These are phyloP conservation scores for Carex cristatella DNA, from an alignment of 176 grass and related monocot species.

Conservation along the genomic window DNA sequence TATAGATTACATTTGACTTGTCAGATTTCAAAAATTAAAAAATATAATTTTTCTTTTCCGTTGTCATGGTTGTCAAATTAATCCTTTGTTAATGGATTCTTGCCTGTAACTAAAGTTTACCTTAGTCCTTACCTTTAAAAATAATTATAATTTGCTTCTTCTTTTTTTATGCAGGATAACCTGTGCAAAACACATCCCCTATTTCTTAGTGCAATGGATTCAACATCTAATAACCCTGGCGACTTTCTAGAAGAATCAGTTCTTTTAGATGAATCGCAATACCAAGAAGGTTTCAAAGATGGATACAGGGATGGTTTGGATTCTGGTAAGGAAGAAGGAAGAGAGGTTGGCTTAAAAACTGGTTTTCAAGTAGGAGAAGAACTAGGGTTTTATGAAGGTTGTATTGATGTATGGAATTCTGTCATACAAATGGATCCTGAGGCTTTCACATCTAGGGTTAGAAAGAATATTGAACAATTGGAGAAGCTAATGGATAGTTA, in stretches of 20 bases:
- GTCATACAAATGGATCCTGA: conserved; percentile 32
- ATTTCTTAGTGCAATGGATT: conserved; percentile 37
- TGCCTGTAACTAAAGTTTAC: background rate
- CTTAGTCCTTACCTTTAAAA: no score
- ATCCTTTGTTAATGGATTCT: background rate
- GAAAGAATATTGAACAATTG: conserved; percentile 58
- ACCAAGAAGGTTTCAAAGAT: conserved; percentile 54
- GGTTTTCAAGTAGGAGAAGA: conserved; percentile 69
- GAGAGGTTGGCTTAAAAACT: conserved; percentile 61
- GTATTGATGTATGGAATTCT: conserved; percentile 60
- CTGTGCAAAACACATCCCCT: background rate
- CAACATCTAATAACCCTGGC: conserved; percentile 5
- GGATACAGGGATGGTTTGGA: conserved; percentile 57
- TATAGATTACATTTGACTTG: no score
- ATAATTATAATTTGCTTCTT: background rate
- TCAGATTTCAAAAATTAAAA: no score
- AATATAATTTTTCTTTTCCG: no score
- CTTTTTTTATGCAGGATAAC: background rate
- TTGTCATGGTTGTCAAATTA: background rate
- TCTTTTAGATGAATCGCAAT: conserved; percentile 60
- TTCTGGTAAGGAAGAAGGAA: conserved; percentile 59
- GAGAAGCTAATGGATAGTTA: conserved; percentile 39
- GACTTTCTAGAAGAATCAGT: conserved; percentile 59
- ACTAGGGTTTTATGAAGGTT: conserved; percentile 74
- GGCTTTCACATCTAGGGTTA: conserved; percentile 44